These are phyloP conservation scores for Cyberlindnera meyerae DNA, from an alignment of 805 yeast species.

Conservation along the genomic window DNA sequence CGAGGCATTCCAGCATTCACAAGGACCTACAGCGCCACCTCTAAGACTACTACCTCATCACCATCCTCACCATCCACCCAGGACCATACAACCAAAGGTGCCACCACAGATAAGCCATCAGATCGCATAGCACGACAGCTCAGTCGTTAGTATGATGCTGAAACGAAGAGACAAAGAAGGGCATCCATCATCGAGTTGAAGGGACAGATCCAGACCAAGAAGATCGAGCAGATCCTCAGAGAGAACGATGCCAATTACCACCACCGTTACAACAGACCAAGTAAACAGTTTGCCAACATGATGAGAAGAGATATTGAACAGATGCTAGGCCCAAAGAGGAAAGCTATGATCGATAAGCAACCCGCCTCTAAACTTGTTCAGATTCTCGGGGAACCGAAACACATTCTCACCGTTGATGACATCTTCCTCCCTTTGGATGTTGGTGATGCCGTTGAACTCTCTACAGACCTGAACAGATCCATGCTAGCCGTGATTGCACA, in stretches of 20 bases:
- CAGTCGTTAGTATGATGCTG: background rate
- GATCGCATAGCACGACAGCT: no score
- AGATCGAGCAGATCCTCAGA: slow-evolving; percentile 6
- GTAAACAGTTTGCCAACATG: slow-evolving; percentile 6
- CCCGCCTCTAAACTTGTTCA: slow-evolving; percentile 1
- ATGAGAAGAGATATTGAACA: slow-evolving; percentile 1
- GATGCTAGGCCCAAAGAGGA: background rate
- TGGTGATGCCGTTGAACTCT: slow-evolving; percentile 63
- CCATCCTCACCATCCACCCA: no score
- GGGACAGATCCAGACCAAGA: slow-evolving; percentile 10
- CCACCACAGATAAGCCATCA: background rate
- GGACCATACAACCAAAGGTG: background rate
- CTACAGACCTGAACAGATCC: slow-evolving; percentile 35
- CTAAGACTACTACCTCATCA: no score
- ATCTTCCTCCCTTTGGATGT: slow-evolving; percentile 25
- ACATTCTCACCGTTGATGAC: slow-evolving; percentile 4
- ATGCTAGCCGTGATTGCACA: slow-evolving; percentile 51
- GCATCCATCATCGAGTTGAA: slow-evolving; percentile 16
- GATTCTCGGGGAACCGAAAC: slow-evolving; percentile 2
- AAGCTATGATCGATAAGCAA: background rate
- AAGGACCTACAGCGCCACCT: no score
- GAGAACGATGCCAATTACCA: slow-evolving; percentile 7
- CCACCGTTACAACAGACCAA: slow-evolving; percentile 9
- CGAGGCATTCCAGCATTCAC: no score
- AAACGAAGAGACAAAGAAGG: slow-evolving; percentile 2